These are phyloP conservation scores for Astrephomene gubernaculifera DNA, from an alignment of 139 green algal species.

Conservation along the genomic window DNA sequence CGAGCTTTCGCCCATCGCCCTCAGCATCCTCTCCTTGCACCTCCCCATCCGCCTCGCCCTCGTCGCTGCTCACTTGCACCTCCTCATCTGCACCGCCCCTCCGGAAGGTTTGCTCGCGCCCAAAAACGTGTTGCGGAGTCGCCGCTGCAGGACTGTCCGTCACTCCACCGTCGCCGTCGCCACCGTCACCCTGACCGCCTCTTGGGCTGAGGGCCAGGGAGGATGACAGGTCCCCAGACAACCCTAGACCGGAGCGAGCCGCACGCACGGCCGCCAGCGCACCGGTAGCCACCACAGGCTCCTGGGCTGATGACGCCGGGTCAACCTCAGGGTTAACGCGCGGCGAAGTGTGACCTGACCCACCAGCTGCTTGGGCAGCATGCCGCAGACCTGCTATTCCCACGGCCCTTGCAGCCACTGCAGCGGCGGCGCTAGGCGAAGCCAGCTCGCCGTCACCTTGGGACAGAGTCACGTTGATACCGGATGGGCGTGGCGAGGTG, in stretches of 20 bases:
- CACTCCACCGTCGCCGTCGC: background rate
- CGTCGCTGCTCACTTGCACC: slow-evolving; percentile 17
- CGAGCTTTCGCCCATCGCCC: background rate
- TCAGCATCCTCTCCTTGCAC: background rate
- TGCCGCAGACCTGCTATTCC: slow-evolving; percentile 15
- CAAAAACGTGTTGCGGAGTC: background rate
- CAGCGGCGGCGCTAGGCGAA: background rate
- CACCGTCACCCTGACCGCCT: background rate
- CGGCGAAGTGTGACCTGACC: background rate
- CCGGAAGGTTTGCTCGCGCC: slow-evolving; percentile 21
- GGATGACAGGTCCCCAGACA: slow-evolving; percentile 22
- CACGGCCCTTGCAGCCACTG: background rate
- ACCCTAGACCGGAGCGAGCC: slow-evolving; percentile 5
- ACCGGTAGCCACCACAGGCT: background rate
- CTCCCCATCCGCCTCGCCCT: background rate
- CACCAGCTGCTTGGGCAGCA: background rate
- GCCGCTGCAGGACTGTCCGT: background rate
- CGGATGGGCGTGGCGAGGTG: too few relatives aligned
- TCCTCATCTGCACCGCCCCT: slow-evolving; percentile 29
- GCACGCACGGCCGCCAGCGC: slow-evolving; percentile 16
- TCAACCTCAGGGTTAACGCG: background rate
- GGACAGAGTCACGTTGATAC: too few relatives aligned
- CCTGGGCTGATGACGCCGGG: background rate
- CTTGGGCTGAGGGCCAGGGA: background rate
- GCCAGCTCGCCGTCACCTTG: background rate